phyloP scores from a whole-genome alignment of 108 stramenopile species.

The Cyclotella atomus region DNA sequence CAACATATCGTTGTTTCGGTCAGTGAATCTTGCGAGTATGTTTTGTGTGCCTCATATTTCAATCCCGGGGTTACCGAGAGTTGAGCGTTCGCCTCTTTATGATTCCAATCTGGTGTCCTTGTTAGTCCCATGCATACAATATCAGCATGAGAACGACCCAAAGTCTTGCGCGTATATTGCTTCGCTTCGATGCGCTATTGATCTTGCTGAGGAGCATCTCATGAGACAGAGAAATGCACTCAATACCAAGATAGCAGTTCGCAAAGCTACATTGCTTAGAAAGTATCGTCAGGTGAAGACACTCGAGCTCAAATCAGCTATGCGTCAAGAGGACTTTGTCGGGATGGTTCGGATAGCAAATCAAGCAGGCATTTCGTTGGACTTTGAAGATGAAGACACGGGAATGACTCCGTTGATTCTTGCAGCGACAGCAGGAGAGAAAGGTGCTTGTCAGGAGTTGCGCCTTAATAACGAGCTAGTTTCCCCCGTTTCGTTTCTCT shows the following conservation, averaged over 20 bases:
- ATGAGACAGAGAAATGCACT: constrained; percentile 3
- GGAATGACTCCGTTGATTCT: constrained; percentile 44
- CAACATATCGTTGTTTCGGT: constrained; percentile 31
- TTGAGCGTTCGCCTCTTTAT: neutral
- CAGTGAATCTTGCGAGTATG: constrained; percentile 21
- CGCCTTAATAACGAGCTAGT: constrained; percentile 19
- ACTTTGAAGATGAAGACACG: constrained; percentile 23
- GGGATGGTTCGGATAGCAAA: constrained; percentile 36
- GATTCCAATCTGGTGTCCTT: constrained; percentile 7
- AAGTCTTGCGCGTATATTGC: neutral
- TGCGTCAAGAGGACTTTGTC: constrained; percentile 25
- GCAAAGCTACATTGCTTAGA: constrained; percentile 24
- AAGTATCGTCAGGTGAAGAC: constrained; percentile 12
- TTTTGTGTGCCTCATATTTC: constrained; percentile 19
- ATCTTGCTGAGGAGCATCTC: neutral
- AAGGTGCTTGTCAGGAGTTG: constrained; percentile 5
- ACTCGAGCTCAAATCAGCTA: constrained; percentile 26
- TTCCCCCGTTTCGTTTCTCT: constrained; percentile 37
- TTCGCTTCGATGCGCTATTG: constrained; percentile 1
- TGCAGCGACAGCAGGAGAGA: constrained; percentile 31
- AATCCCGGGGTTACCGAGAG: constrained; percentile 5
- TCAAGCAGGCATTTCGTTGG: constrained; percentile 27
- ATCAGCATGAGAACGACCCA: constrained; percentile 5
- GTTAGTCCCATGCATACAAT: constrained; percentile 3
- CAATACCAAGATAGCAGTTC: constrained; percentile 28